Conservation (phyloP, 192 early-diverging fungal species). For the Backusella tuberculispora region DNA sequence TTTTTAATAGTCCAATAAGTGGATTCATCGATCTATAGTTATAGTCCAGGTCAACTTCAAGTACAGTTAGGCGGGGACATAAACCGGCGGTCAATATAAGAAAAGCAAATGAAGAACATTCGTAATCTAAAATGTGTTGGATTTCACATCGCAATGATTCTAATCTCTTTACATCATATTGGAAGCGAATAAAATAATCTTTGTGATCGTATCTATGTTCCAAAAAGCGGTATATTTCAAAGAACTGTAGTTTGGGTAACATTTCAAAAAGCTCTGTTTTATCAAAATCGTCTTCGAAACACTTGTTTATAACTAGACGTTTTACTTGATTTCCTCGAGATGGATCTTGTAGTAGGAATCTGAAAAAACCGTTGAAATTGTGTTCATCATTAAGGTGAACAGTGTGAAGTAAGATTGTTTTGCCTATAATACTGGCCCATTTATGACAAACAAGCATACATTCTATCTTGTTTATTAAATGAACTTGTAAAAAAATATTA, state of each 20-base stretch:
- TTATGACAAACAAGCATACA: background rate
- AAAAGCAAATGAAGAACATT: background rate
- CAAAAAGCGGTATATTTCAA: background rate
- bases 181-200: background rate
- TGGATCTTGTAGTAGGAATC: background rate
- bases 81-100: background rate
- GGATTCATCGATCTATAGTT: background rate
- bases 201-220: background rate
- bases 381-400: background rate
- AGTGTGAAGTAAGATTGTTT: background rate
- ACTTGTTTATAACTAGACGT: background rate
- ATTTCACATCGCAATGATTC: background rate
- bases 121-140: background rate
- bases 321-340: background rate
- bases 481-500: background rate
- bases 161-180: background rate
- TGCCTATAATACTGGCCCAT: conserved; percentile 2
- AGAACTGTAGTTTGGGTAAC: background rate
- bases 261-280: background rate
- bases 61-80: background rate
- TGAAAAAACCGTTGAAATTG: background rate
- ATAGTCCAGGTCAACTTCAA: background rate
- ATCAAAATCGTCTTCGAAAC: background rate
- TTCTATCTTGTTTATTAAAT: background rate
- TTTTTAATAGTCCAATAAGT: background rate